Evolutionary conservation across 1,284 basidiomycete genomes (phyloP), one percentile per base, ranked within the genome.

Genomic region (Ceratobasidium sp.): DNA sequence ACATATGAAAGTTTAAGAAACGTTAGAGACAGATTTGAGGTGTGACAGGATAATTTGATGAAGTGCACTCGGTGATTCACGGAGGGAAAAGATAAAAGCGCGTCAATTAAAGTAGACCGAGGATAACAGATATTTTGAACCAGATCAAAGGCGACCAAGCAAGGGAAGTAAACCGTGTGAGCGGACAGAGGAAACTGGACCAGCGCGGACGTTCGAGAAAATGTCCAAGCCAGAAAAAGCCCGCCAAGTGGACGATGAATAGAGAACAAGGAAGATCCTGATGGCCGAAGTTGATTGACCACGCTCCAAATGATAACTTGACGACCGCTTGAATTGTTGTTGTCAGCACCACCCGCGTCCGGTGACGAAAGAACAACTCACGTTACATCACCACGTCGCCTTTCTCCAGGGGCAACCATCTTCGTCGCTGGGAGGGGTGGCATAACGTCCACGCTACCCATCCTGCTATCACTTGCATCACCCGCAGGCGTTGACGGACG

Each of bases 331-430:
- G n/a, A n/a, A n/a, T n/a, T n/a, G n/a, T n/a, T n/a, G n/a, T n/a
- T n/a, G n/a, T n/a, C n/a, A n/a, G n/a, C n/a, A n/a, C n/a, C n/a
- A n/a, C n/a, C n/a, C 2, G 10, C 38, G 15, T 27, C 1, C 13
- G 49, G 35, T 4, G 27, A 35, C 6, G 31, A 29, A 38, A 34
- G 25, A 12, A 20, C 22, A 40, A 47, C 64, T 68, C 50, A 68
- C 64, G 22, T 42, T 55, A 68, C 55, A 40, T 52, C 52, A 52
- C 47, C 25, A 50, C 58, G 17, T 72, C 71, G 15, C 31, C 52
- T 56, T 67, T 72, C 34, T 72, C 71, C 69, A 72, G 43, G 34
- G 71, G 71, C 5, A 69, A n/a, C 49, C 71, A 72, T 72, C 62
- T 70, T 72, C 35, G 71, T 72, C 27, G 49, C 50, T 5, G 71